phyloP scores from a whole-genome alignment of 2,329 filamentous ascomycete genomes.

The Coniochaeta ligniaria region DNA sequence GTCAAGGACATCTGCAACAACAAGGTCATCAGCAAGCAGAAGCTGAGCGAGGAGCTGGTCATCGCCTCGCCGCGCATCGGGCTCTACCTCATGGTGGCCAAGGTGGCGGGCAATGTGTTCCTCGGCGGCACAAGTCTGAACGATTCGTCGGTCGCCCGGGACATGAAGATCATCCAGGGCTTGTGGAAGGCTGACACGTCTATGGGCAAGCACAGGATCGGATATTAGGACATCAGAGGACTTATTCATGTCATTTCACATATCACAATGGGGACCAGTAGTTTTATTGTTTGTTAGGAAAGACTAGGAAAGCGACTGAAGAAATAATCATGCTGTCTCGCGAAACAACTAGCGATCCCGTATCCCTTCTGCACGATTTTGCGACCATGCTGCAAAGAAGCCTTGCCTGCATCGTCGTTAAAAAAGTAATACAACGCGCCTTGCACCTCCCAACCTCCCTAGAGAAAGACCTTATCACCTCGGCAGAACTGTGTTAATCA shows the following conservation, averaged over 20 bases:
- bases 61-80: slow-evolving; percentile 20
- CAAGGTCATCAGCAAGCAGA: slow-evolving; percentile 21
- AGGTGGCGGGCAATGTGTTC: slow-evolving; percentile 16
- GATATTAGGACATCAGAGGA: not conserved
- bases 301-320: too few species aligned
- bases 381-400: too few species aligned
- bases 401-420: too few species aligned
- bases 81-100: slow-evolving; percentile 21
- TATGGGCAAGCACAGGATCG: not conserved
- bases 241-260: not conserved
- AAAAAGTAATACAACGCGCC: too few species aligned
- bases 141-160: slow-evolving; percentile 11
- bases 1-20: slow-evolving; percentile 22
- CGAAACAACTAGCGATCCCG: too few species aligned
- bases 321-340: too few species aligned
- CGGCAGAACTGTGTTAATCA: too few species aligned
- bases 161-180: slow-evolving; percentile 14
- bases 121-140: slow-evolving; percentile 12
- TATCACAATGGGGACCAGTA: not conserved
- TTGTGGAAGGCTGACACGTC: slow-evolving; percentile 7
- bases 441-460: too few species aligned
- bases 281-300: not conserved
- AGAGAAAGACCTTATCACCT: too few species aligned
- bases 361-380: too few species aligned
- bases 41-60: slow-evolving; percentile 21